A percentile compares a stretch with the other conserved stretches of the same genome.
Evolutionary conservation across 78 protist genomes (phyloP).

Genomic region (Capsaspora owczarzaki): DNA sequence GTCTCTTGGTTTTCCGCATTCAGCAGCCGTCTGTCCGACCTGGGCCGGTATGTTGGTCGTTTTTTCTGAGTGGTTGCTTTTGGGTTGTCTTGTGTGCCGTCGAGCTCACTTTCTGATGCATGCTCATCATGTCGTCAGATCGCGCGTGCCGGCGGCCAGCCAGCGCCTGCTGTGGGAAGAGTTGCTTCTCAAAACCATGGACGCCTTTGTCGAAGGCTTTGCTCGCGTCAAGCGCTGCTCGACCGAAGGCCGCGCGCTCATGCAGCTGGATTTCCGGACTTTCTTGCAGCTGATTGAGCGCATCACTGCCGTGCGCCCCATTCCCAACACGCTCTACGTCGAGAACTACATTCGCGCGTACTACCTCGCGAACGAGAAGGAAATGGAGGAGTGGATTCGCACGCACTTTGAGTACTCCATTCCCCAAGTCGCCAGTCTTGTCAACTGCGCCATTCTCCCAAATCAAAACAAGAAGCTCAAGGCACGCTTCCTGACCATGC

Average conservation of each 20-base stretch:
- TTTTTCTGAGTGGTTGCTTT: not conserved
- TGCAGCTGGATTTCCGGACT: not conserved
- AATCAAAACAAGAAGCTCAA: too few species aligned
- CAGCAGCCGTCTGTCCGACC: not conserved
- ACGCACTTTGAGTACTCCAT: not conserved
- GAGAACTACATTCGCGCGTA: slow-evolving; percentile 1
- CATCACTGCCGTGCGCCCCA: not conserved
- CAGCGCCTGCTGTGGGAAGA: not conserved
- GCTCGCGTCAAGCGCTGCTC: not conserved
- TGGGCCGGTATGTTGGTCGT: not conserved
- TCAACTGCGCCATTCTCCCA: too few species aligned
- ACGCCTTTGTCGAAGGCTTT: slow-evolving; percentile 1
- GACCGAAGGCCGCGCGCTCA: slow-evolving; percentile 18
- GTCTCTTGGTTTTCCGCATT: not conserved
- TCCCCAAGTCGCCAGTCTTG: not conserved
- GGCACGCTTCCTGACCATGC: too few species aligned
- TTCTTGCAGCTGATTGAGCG: not conserved
- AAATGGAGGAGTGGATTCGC: not conserved
- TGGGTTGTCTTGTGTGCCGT: not conserved
- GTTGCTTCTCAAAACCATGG: not conserved
- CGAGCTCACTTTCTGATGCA: too few species aligned
- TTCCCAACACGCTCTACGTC: not conserved
- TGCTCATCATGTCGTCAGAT: too few species aligned
- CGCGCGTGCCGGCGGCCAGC: not conserved
- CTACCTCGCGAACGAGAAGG: not conserved